Conservation (phyloP, 2,329 filamentous ascomycete species). For the Cladosporium cucumerinum region DNA sequence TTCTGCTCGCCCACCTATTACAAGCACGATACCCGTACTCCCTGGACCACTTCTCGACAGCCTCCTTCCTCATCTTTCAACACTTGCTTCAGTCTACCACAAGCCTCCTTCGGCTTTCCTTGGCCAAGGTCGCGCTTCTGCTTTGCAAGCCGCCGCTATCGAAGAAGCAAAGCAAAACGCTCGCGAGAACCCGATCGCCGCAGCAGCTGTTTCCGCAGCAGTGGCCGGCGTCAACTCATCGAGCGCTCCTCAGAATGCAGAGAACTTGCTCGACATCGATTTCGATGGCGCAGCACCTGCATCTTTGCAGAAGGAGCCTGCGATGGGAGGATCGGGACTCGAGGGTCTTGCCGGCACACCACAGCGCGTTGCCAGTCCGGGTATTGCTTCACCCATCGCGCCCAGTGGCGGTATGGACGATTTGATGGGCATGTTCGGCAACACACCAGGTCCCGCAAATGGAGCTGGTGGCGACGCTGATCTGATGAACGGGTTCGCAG, state of each 20-base stretch:
- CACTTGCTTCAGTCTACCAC: slow-evolving; percentile 95
- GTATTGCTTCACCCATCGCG: slow-evolving; percentile 42
- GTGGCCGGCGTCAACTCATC: slow-evolving; percentile 43
- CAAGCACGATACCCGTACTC: slow-evolving; percentile 87
- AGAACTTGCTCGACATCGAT: slow-evolving; percentile 94
- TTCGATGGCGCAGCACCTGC: slow-evolving; percentile 92
- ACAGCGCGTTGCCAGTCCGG: slow-evolving; percentile 64
- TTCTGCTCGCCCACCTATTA: slow-evolving; percentile 90
- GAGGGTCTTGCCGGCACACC: slow-evolving; percentile 62
- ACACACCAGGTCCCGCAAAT: slow-evolving; percentile 27
- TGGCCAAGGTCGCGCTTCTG: slow-evolving; percentile 88
- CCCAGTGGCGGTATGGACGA: slow-evolving; percentile 67
- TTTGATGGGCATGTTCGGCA: slow-evolving; percentile 68
- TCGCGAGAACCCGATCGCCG: slow-evolving; percentile 89
- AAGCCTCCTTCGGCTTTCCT: slow-evolving; percentile 98
- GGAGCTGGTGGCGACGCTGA: slow-evolving; percentile 21
- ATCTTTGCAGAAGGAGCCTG: slow-evolving; percentile 67
- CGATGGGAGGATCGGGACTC: slow-evolving; percentile 47
- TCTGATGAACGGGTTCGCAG: slow-evolving; percentile 78
- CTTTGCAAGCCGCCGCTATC: slow-evolving; percentile 91
- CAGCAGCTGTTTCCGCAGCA: slow-evolving; percentile 68
- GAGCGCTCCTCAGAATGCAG: slow-evolving; percentile 70
- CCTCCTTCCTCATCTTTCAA: slow-evolving; percentile 87
- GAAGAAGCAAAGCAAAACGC: slow-evolving; percentile 92
- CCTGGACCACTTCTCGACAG: slow-evolving; percentile 80